Evolutionary conservation across 805 yeast genomes (phyloP), one percentile per base, ranked within the genome.

Genomic region (Candida chilensis): DNA sequence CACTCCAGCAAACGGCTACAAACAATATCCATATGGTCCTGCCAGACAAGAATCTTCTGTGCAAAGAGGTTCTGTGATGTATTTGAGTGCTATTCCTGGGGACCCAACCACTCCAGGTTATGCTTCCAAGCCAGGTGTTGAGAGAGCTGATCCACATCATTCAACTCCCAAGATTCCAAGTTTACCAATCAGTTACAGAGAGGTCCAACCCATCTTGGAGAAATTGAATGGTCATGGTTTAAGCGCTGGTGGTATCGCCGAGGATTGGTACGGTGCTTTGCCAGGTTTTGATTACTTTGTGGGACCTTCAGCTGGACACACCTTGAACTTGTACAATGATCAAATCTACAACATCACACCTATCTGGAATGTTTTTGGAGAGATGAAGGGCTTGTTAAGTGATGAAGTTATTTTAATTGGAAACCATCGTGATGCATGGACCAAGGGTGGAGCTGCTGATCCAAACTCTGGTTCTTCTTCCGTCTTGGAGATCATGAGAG

Each of bases 81-180:
- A 60, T 34, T 52, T 60, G 36, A 64, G 67, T 6, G 66, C 61
- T n/a, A 50, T 61, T 19, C 69, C 69, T 5, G 69, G 69, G n/a
- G 69, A 63, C 37, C 69, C 69, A 24, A 63, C 69, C 9, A 63
- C 68, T 15, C 69, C 67, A 20, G 67, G 67, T 5, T 54, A 60
- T 37, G 56, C 64, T 11, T 59, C 65, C 14, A 56, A 55, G 36
- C 27, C 27, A 7, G 63, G 54, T 18, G 56, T 38, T 15, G 57
- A 46, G 17, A 52, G 64, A 32, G 27, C 45, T 32, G 59, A 54
- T 32, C 64, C 64, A 5, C 40, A 47, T 34, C 29, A 39, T 25
- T 52, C 60, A 22, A 63, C 58, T 33, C 57, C 58, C 5, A 40
- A 32, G 28, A 63, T 63, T 31, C 69, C 69, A 2, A 67, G 48